phyloP scores from a whole-genome alignment of 495 filamentous ascomycete genomes.

The Penicillium cinerascens region DNA sequence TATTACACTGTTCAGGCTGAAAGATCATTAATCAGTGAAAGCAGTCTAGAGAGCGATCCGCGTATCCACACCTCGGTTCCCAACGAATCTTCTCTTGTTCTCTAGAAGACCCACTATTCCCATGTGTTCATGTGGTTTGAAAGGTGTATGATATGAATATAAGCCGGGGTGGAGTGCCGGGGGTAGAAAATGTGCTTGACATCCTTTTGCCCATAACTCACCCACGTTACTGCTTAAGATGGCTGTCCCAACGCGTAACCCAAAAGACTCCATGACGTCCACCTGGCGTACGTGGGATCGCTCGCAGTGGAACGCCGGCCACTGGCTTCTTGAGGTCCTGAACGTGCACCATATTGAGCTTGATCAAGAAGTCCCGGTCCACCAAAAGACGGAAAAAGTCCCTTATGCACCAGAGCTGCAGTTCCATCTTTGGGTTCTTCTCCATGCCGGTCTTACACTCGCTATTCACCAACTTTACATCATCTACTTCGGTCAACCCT shows the following conservation, averaged over 20 bases:
- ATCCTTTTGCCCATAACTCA: neutral
- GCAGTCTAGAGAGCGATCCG: neutral
- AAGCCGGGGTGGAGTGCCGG: neutral
- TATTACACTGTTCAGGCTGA: neutral
- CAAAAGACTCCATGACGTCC: slow-evolving; percentile 35
- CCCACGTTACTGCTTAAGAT: neutral
- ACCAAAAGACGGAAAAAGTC: slow-evolving; percentile 27
- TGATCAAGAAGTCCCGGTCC: slow-evolving; percentile 21
- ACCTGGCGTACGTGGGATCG: slow-evolving; percentile 29
- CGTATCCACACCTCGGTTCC: neutral
- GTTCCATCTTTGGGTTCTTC: slow-evolving; percentile 21
- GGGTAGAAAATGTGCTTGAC: neutral
- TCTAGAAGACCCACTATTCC: neutral
- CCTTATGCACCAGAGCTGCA: slow-evolving; percentile 21
- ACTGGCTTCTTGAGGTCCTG: slow-evolving; percentile 21
- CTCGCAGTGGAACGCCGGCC: slow-evolving; percentile 17
- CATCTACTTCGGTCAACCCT: slow-evolving; percentile 12
- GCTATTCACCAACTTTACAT: slow-evolving; percentile 23
- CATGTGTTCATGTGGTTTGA: neutral
- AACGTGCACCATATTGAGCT: slow-evolving; percentile 23
- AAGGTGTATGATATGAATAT: neutral
- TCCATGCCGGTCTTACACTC: slow-evolving; percentile 22
- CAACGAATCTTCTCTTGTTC: neutral
- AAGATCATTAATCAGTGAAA: neutral
- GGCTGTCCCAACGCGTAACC: neutral